Percentiles rank a stretch among this genome's conserved stretches.
Evolutionary conservation across 202 grass and related monocot genomes (phyloP).

Genomic region (Saccharum hybrid): DNA sequence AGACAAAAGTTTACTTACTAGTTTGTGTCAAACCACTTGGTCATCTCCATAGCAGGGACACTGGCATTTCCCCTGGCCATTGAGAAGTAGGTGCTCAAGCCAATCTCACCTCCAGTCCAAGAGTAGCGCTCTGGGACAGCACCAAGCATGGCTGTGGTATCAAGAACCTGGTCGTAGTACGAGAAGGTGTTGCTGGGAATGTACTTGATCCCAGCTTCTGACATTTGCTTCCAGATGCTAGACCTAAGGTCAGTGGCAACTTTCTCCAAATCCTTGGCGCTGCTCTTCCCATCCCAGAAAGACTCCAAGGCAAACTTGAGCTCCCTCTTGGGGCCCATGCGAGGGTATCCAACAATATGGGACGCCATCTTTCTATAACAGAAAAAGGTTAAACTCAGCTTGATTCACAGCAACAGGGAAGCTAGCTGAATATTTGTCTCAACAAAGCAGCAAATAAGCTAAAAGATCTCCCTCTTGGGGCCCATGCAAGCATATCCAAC

Average conservation of each 20-base stretch:
- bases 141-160: slow-evolving; percentile 91
- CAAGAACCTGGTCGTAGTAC: slow-evolving; percentile 94
- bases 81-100: slow-evolving; percentile 86
- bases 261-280: slow-evolving; percentile 89
- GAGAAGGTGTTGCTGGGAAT: slow-evolving; percentile 99
- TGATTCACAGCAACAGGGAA: slow-evolving; percentile 10
- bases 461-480: slow-evolving; percentile 77
- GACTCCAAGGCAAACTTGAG: slow-evolving; percentile 97
- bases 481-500: slow-evolving; percentile 99
- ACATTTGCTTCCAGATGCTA: slow-evolving; percentile 98
- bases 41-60: slow-evolving; percentile 99
- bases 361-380: slow-evolving; percentile 83
- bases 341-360: slow-evolving; percentile 96
- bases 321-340: slow-evolving; percentile 99
- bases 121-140: slow-evolving; percentile 89
- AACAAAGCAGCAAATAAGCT: background rate
- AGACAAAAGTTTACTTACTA: slow-evolving; percentile 65
- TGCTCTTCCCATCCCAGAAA: slow-evolving; percentile 97
- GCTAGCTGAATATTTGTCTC: slow-evolving; percentile 2
- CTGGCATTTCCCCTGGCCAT: slow-evolving; percentile 94
- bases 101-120: slow-evolving; percentile 83
- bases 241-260: slow-evolving; percentile 75
- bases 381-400: slow-evolving; percentile 11
- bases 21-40: slow-evolving; percentile 99
- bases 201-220: slow-evolving; percentile 84